These are phyloP conservation scores for Pseudogymnoascus verrucosus DNA, from an alignment of 2,329 filamentous ascomycete genomes.

Conservation along the genomic window DNA sequence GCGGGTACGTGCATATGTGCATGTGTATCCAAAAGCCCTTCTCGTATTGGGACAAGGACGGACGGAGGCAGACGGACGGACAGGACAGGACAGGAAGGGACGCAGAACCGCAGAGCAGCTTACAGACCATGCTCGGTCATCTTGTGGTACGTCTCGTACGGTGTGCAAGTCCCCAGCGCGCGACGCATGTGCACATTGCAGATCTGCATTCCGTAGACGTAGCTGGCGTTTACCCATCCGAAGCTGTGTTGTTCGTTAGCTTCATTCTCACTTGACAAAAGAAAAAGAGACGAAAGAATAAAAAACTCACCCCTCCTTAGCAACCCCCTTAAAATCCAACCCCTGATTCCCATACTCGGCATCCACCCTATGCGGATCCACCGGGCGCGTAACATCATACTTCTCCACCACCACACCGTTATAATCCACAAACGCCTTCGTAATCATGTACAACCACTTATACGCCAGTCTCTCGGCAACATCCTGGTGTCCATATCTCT, in stretches of 20 bases:
- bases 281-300: neutral
- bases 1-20: too few relatives aligned
- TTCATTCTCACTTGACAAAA: neutral
- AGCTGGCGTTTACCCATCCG: slow-evolving; percentile 98
- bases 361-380: slow-evolving; percentile 88
- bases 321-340: slow-evolving; percentile 87
- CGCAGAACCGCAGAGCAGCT: neutral
- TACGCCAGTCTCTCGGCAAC: slow-evolving; percentile 87
- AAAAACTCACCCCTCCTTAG: slow-evolving; percentile 78
- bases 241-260: slow-evolving; percentile 60
- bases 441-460: slow-evolving; percentile 98
- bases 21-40: too few relatives aligned
- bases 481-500: slow-evolving; percentile 84
- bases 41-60: too few relatives aligned
- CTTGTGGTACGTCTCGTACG: slow-evolving; percentile 63
- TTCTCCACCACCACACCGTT: slow-evolving; percentile 98
- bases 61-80: neutral
- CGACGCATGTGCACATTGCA: slow-evolving; percentile 83
- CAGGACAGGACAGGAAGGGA: neutral
- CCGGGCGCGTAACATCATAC: slow-evolving; percentile 87
- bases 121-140: neutral
- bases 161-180: slow-evolving; percentile 78
- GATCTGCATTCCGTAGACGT: slow-evolving; percentile 85
- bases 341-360: slow-evolving; percentile 98
- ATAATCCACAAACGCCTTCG: slow-evolving; percentile 95